Conservation (phyloP, 768 basidiomycete species). For the Rhodotorula diobovata region DNA sequence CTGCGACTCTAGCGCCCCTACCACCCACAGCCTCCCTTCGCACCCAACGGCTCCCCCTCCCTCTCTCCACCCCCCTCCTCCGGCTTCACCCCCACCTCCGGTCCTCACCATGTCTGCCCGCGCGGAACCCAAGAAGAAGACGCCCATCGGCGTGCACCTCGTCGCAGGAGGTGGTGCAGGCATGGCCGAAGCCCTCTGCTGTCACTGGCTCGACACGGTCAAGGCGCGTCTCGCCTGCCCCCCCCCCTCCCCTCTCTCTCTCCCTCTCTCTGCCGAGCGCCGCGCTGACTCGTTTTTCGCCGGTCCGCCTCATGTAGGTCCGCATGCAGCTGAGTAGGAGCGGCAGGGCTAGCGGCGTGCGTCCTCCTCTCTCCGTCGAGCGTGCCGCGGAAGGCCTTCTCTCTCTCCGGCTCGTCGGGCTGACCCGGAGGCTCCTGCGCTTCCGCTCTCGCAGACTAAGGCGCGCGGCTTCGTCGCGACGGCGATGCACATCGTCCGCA, state of each 20-base stretch:
- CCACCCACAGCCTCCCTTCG: no score
- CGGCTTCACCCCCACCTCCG: background rate
- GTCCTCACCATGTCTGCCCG: background rate
- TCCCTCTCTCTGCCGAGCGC: no score
- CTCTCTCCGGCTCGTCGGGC: background rate
- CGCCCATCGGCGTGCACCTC: constrained; percentile 61
- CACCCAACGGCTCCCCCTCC: background rate
- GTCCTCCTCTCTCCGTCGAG: constrained; percentile 47
- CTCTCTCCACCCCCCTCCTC: background rate
- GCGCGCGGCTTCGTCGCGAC: constrained; percentile 88
- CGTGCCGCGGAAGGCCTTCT: no score
- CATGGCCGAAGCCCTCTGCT: constrained; percentile 75
- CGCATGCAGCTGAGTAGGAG: constrained; percentile 92
- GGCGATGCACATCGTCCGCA: constrained; percentile 73
- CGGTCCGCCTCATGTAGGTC: constrained; percentile 5
- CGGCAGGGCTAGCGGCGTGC: constrained; percentile 72
- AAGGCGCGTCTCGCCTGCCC: constrained; percentile 59
- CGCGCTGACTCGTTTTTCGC: background rate
- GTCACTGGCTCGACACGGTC: constrained; percentile 74
- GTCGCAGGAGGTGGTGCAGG: constrained; percentile 92
- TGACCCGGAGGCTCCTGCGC: background rate
- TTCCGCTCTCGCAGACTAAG: constrained; percentile 64
- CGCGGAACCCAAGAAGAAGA: constrained; percentile 45
- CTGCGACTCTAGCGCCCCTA: background rate
- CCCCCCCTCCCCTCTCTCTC: background rate